Evolutionary conservation across 352 stramenopile genomes (phyloP).

Genomic region (Phytophthora cajani): DNA sequence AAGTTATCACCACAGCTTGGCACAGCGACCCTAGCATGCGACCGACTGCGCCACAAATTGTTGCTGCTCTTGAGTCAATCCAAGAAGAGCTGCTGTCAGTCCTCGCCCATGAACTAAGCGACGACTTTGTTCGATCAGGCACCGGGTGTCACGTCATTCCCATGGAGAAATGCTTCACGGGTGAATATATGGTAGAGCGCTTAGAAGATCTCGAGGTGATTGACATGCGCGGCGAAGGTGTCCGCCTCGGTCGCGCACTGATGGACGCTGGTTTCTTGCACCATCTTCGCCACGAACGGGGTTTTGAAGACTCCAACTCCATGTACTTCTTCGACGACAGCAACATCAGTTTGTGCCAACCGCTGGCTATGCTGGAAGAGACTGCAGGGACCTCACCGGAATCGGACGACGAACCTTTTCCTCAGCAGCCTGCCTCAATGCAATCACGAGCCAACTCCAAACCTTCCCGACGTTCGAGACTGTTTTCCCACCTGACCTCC

Average conservation of each 20-base stretch:
- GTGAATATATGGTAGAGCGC: constrained; percentile 37
- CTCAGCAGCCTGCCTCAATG: not conserved
- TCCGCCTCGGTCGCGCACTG: constrained; percentile 58
- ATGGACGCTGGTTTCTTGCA: constrained; percentile 75
- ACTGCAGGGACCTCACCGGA: constrained; percentile 22
- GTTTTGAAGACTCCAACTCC: constrained; percentile 40
- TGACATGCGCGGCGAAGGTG: constrained; percentile 32
- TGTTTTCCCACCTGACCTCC: constrained; percentile 37
- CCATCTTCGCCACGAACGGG: constrained; percentile 46
- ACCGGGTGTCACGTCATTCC: constrained; percentile 15
- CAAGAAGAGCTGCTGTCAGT: constrained; percentile 66
- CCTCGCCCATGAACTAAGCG: constrained; percentile 55
- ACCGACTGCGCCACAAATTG: constrained; percentile 55
- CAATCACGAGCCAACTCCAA: constrained; percentile 22
- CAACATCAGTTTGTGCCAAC: constrained; percentile 52
- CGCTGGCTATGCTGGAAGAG: constrained; percentile 49
- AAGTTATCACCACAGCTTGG: constrained; percentile 69
- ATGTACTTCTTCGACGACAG: constrained; percentile 66
- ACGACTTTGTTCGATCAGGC: constrained; percentile 41
- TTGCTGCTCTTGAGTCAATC: constrained; percentile 54
- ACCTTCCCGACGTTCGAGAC: constrained; percentile 12
- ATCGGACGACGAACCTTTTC: constrained; percentile 31
- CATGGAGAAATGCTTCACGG: constrained; percentile 42
- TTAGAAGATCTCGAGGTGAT: constrained; percentile 47
- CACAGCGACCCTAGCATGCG: constrained; percentile 54